Percentiles rank a stretch among this genome's conserved stretches.
Conservation (phyloP, 1,284 basidiomycete species). For the Leccinum subatratum region DNA sequence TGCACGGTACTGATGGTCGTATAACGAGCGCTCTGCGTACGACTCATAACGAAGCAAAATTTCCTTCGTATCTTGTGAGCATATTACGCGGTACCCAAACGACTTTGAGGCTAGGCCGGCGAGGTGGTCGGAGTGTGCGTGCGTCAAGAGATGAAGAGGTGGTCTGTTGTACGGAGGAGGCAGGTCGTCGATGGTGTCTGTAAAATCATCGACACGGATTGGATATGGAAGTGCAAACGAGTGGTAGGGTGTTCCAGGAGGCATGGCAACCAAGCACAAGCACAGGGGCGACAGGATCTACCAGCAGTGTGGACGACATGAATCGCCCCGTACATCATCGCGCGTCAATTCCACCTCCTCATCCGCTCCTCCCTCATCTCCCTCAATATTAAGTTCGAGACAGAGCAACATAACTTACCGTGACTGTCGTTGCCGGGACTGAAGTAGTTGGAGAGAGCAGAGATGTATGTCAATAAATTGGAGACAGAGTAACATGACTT, state of each 20-base stretch:
- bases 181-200: conserved; percentile 35
- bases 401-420: too few species aligned
- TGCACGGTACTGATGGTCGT: conserved; percentile 46
- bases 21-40: conserved; percentile 56
- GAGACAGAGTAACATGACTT: too few species aligned
- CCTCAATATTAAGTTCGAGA: too few species aligned
- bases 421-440: too few species aligned
- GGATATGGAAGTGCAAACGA: conserved; percentile 66
- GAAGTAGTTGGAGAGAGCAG: too few species aligned
- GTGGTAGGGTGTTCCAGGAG: conserved; percentile 63
- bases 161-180: conserved; percentile 41
- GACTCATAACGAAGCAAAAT: conserved; percentile 76
- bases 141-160: conserved; percentile 70
- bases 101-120: conserved; percentile 64
- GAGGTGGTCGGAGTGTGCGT: conserved; percentile 82
- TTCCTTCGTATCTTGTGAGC: conserved; percentile 75
- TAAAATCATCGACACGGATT: conserved; percentile 79
- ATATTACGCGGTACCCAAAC: conserved; percentile 65
- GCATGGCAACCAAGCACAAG: conserved; percentile 42
- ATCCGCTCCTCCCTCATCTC: too few species aligned
- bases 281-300: too few species aligned
- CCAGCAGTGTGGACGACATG: too few species aligned
- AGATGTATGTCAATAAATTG: too few species aligned
- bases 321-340: too few species aligned
- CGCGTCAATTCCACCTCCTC: too few species aligned